Evolutionary conservation across 108 stramenopile species (phyloP), one percentile per base, ranked within the genome.

Genomic region (Chaetoceros tenuissimus): DNA sequence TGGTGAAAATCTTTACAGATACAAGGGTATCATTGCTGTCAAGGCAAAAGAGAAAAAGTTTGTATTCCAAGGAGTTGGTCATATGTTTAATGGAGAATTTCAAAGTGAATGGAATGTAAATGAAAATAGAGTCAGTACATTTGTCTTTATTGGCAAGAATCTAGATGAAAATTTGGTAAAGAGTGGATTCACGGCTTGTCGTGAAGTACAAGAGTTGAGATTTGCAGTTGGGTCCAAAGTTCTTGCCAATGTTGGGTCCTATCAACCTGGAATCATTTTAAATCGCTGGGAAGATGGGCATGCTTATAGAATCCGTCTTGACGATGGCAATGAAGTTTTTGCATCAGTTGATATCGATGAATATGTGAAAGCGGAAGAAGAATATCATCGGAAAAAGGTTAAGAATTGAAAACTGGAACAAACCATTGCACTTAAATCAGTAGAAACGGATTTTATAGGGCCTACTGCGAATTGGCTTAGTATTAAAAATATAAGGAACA

Each of bases 41-140:
- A 85, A 84, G 46, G 95, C 86, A 2, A 71, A 70, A 40, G 75
- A 78, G 5, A 59, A 86, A 55, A 89, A 92, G 81, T 95, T 94
- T 60, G 84, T 98, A 46, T 94, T 96, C 48, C 95, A 98, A 66
- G 95, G 94, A 34, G 95, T 98, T 28, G 87, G 88, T 19, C 89
- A 89, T 91, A 55, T 92, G 55, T 89, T 95, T 53, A 51, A 59
- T 44, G 92, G 86, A 25, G 51, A 63, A 19, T 79, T 88, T 52
- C 66, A 43, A 24, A 30, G 31, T 22, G 20, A 47, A 1, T 80
- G 83, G 83, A 72, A 60, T 17, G 50, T 59, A 29, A 31, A 70
- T 24, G 87, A 85, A 46, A 66, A 74, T 31, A 69, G 89, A 19
- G 81, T 78, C 59, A 77, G 65, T 55, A 69, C 72, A 7, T 80